Conservation (phyloP, 768 basidiomycete species). For the Kwoniella pini region DNA sequence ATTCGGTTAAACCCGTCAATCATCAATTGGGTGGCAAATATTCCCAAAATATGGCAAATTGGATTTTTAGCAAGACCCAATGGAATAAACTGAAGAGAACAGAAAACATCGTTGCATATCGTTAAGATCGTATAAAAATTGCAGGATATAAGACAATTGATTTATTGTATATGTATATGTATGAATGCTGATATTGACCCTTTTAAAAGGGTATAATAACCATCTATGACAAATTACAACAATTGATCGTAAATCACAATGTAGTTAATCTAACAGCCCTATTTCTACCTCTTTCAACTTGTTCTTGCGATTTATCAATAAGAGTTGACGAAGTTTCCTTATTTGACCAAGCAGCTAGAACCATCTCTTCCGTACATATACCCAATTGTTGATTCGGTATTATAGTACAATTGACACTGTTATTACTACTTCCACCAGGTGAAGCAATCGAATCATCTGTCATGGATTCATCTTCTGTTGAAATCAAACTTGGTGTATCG, state of each 20-base stretch:
- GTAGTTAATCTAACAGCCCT: background rate
- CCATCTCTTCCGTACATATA: slow-evolving; percentile 2
- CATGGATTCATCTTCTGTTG: slow-evolving; percentile 3
- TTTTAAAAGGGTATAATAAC: no score
- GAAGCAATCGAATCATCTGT: background rate
- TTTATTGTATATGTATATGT: slow-evolving; percentile 9
- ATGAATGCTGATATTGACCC: background rate
- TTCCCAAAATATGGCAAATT: background rate
- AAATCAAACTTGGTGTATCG: slow-evolving; percentile 22
- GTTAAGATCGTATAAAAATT: slow-evolving; percentile 17
- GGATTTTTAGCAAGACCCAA: no score
- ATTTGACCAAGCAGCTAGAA: slow-evolving; percentile 10
- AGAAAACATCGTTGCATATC: slow-evolving; percentile 5
- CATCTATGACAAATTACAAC: background rate
- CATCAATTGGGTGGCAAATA: slow-evolving; percentile 5
- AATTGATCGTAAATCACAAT: background rate
- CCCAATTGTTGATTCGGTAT: background rate
- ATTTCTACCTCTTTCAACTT: slow-evolving; percentile 1
- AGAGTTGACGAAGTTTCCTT: background rate
- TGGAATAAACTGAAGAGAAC: no score
- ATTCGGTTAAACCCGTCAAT: slow-evolving; percentile 4
- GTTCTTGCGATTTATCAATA: background rate
- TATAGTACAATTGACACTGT: background rate
- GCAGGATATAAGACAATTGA: slow-evolving; percentile 2
- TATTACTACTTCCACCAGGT: slow-evolving; percentile 1